Conservation (phyloP, 768 basidiomycete genomes). For the Tylopilus sp. region DNA sequence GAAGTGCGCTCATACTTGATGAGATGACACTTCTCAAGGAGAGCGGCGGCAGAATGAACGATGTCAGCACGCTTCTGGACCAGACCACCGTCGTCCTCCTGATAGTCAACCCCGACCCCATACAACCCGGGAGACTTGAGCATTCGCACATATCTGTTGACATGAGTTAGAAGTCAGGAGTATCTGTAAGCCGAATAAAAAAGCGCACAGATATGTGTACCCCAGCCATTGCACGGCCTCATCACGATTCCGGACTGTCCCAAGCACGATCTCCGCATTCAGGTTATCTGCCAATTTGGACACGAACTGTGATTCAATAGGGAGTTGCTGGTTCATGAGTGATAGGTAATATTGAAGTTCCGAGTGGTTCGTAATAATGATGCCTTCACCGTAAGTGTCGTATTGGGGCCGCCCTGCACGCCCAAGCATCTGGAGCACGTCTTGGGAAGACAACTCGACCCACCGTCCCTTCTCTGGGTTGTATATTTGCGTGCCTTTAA, state of each 20-base stretch:
- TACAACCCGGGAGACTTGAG: slow-evolving; percentile 86
- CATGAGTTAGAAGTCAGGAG: slow-evolving; percentile 4
- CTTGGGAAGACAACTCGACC: slow-evolving; percentile 93
- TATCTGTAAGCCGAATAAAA: neutral
- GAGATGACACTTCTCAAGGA: slow-evolving; percentile 91
- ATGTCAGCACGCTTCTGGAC: slow-evolving; percentile 95
- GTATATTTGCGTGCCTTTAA: slow-evolving; percentile 99
- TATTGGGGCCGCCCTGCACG: slow-evolving; percentile 96
- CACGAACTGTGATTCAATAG: slow-evolving; percentile 95
- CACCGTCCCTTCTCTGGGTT: slow-evolving; percentile 98
- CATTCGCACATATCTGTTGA: slow-evolving; percentile 86
- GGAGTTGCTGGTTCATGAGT: slow-evolving; percentile 93
- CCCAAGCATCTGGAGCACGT: slow-evolving; percentile 98
- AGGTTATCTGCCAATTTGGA: slow-evolving; percentile 89
- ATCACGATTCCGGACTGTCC: slow-evolving; percentile 91
- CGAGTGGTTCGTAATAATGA: slow-evolving; percentile 96
- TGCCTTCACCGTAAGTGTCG: slow-evolving; percentile 95
- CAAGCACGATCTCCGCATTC: slow-evolving; percentile 96
- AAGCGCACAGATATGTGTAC: slow-evolving; percentile 83
- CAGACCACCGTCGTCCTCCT: slow-evolving; percentile 76
- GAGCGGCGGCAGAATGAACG: slow-evolving; percentile 85
- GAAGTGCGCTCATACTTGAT: slow-evolving; percentile 61
- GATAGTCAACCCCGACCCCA: slow-evolving; percentile 85
- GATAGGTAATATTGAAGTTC: slow-evolving; percentile 97
- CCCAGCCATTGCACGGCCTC: slow-evolving; percentile 98